Conservation (phyloP, 306 rosid genomes). For the Echinosophora koreensis region DNA sequence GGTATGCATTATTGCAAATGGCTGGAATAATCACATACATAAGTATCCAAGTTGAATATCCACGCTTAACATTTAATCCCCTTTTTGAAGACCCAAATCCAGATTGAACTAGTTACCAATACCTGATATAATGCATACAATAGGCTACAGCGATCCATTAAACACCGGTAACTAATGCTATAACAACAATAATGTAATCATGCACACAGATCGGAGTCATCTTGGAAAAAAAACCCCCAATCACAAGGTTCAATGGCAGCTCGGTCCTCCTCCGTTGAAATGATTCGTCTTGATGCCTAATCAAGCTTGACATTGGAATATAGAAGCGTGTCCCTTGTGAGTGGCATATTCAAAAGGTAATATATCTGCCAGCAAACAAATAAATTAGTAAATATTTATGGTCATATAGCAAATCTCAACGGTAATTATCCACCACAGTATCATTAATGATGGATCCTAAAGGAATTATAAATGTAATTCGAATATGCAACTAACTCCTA, state of each 20-base stretch:
- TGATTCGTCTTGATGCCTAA: constrained; percentile 50
- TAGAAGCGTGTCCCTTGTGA: constrained; percentile 88
- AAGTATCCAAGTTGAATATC: constrained; percentile 30
- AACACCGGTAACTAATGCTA: constrained; percentile 12
- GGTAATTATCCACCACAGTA: constrained; percentile 14
- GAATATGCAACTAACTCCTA: neutral
- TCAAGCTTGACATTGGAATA: constrained; percentile 93
- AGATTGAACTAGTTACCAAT: constrained; percentile 45
- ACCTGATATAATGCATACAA: constrained; percentile 42
- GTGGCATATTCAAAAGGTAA: constrained; percentile 80
- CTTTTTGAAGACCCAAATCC: constrained; percentile 38
- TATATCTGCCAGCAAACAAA: constrained; percentile 57
- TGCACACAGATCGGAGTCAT: constrained; percentile 51
- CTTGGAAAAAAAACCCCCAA: constrained; percentile 46
- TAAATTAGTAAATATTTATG: constrained; percentile 28
- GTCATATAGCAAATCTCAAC: constrained; percentile 22
- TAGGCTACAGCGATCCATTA: constrained; percentile 56
- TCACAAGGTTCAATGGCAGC: constrained; percentile 48
- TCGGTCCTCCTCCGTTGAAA: constrained; percentile 45
- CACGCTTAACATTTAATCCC: constrained; percentile 50
- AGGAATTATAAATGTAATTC: neutral
- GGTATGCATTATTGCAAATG: constrained; percentile 47
- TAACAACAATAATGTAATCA: constrained; percentile 41
- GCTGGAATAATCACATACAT: constrained; percentile 42
- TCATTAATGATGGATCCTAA: neutral